Conservation (phyloP, 495 filamentous ascomycete genomes). For the Neurospora sp. region DNA sequence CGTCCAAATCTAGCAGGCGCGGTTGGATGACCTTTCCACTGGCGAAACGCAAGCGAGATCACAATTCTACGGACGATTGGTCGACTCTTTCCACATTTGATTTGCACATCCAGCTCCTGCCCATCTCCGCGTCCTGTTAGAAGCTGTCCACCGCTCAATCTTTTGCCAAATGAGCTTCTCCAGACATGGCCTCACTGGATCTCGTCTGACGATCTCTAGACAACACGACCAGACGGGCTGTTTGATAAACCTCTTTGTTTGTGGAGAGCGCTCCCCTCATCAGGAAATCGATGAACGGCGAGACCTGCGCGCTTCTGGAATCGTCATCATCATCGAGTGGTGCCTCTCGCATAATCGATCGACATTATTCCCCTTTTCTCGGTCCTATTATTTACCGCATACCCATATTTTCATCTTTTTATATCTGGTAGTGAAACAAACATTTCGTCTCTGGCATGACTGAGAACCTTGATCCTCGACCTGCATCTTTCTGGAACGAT, state of each 20-base stretch:
- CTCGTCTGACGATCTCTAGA: conserved; percentile 4
- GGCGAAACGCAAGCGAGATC: conserved; percentile 9
- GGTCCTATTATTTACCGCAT: background rate
- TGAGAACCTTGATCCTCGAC: background rate
- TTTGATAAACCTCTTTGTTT: background rate
- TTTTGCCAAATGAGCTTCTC: conserved; percentile 7
- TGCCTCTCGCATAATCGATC: background rate
- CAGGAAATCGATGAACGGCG: background rate
- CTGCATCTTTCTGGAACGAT: background rate
- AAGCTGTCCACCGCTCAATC: background rate
- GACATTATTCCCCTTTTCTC: background rate
- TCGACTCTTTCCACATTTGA: conserved; percentile 4
- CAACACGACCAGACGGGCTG: background rate
- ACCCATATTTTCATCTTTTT: background rate
- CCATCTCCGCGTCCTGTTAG: background rate
- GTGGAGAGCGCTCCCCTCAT: background rate
- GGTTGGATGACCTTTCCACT: background rate
- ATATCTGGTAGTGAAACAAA: background rate
- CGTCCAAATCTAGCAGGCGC: background rate
- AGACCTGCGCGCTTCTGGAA: background rate
- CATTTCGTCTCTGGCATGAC: background rate
- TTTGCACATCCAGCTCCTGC: background rate
- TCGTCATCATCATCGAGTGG: background rate
- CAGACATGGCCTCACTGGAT: conserved; percentile 1
- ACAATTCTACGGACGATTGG: background rate